Conservation (phyloP, 306 rosid genomes). For the Glycine latifolia region DNA sequence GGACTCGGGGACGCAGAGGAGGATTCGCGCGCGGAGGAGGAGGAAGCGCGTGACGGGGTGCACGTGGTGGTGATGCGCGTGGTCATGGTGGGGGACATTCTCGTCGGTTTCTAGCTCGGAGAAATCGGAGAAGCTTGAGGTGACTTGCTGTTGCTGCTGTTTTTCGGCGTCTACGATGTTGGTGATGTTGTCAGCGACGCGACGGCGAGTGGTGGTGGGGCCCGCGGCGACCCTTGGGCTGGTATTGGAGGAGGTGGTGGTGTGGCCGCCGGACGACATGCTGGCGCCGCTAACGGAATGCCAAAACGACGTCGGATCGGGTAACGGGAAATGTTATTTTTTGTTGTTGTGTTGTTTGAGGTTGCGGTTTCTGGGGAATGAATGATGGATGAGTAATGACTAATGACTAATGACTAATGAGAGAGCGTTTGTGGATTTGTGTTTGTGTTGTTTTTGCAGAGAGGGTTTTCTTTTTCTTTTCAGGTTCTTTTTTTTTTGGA, state of each 20-base stretch:
- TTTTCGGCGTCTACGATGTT: conserved; percentile 46
- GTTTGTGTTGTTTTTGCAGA: background rate
- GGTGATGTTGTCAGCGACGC: conserved; percentile 58
- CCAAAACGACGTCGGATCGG: conserved; percentile 5
- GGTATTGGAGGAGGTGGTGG: conserved; percentile 50
- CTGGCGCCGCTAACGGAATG: conserved; percentile 39
- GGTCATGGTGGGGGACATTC: background rate
- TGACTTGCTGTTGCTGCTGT: conserved; percentile 9
- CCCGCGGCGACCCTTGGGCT: conserved; percentile 65
- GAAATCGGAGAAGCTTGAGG: conserved; percentile 51
- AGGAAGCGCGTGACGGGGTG: conserved; percentile 55
- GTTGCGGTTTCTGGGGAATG: too few relatives aligned
- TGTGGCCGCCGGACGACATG: conserved; percentile 68
- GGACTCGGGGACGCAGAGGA: conserved; percentile 62
- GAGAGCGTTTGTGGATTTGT: background rate
- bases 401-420: too few relatives aligned
- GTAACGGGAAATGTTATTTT: background rate
- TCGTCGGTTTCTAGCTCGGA: conserved; percentile 55
- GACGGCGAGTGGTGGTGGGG: conserved; percentile 67
- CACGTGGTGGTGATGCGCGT: conserved; percentile 51
- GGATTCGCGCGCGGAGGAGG: conserved; percentile 60
- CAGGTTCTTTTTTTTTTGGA: background rate
- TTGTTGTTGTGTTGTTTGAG: background rate
- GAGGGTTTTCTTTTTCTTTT: background rate
- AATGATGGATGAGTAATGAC: too few relatives aligned